These are phyloP conservation scores for Pascua guehoae DNA, from an alignment of 1,284 basidiomycete genomes.

Conservation along the genomic window DNA sequence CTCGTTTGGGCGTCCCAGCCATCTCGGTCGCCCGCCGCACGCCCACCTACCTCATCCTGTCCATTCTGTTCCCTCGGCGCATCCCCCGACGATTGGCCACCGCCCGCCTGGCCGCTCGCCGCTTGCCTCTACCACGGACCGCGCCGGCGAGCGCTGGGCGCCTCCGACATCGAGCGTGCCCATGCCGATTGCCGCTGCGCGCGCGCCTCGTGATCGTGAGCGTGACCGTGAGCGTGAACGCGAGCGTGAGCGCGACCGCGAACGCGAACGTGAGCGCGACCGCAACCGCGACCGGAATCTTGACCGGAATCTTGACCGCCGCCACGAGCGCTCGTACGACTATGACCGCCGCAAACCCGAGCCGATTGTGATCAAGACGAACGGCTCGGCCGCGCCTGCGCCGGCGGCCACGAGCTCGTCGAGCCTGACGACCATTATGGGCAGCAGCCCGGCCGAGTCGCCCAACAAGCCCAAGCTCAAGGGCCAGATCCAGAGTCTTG, in stretches of 20 bases:
- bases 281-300: too few relatives aligned
- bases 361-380: conserved; percentile 1
- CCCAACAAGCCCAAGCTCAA: conserved; percentile 46
- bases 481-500: conserved; percentile 44
- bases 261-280: neutral
- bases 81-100: too few relatives aligned
- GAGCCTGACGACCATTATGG: neutral
- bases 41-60: neutral
- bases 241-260: neutral
- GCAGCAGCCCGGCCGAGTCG: conserved; percentile 6
- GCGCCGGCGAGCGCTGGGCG: conserved; percentile 5
- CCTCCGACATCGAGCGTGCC: conserved; percentile 10
- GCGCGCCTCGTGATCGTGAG: neutral
- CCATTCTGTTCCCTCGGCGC: neutral
- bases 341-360: neutral
- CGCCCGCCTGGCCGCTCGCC: conserved; percentile 6
- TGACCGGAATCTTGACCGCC: too few relatives aligned
- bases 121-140: conserved; percentile 1
- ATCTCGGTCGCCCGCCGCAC: conserved; percentile 8
- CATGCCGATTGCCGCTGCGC: neutral
- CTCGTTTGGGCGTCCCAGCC: conserved; percentile 27
- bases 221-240: neutral
- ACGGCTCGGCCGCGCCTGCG: neutral
- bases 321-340: conserved; percentile 1
- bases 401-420: neutral